A percentile compares a stretch with the other conserved stretches of the same genome.
Evolutionary conservation across 2,329 filamentous ascomycete genomes (phyloP).

Genomic region (Pseudocercospora eumusae): DNA sequence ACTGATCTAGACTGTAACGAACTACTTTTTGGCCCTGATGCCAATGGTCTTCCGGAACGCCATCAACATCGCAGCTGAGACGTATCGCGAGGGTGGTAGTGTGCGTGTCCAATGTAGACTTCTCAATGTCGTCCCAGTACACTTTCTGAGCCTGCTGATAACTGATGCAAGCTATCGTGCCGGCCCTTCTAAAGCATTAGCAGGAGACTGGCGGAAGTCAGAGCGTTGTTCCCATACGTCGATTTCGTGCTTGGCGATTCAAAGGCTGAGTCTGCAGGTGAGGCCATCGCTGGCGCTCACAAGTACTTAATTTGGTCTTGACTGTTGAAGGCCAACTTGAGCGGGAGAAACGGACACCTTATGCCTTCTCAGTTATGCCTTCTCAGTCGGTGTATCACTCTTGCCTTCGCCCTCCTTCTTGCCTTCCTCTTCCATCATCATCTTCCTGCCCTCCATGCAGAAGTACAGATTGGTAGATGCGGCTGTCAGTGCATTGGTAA

Average conservation of each 20-base stretch:
- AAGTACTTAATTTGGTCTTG: background rate
- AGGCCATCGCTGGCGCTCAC: background rate
- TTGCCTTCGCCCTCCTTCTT: slow-evolving; percentile 1
- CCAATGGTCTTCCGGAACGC: background rate
- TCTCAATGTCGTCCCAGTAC: background rate
- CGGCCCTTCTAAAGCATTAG: background rate
- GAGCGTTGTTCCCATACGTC: background rate
- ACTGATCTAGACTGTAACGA: background rate
- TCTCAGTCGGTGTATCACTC: background rate
- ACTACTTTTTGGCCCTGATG: background rate
- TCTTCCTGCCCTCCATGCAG: slow-evolving; percentile 78
- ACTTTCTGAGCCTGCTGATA: background rate
- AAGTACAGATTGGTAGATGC: slow-evolving; percentile 81
- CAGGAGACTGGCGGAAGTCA: background rate
- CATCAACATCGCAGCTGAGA: background rate
- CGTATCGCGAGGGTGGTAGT: background rate
- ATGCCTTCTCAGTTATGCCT: background rate
- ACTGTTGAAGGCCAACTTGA: background rate
- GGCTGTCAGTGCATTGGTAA: slow-evolving; percentile 78
- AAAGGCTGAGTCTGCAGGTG: background rate
- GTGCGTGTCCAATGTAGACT: background rate
- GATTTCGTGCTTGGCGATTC: background rate
- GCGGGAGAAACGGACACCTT: background rate
- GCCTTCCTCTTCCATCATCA: slow-evolving; percentile 69
- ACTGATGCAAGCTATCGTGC: background rate